Percentiles rank a stretch among this genome's conserved stretches.
Conservation (phyloP, 257 asterid genomes). For the Phtheirospermum japonicum region DNA sequence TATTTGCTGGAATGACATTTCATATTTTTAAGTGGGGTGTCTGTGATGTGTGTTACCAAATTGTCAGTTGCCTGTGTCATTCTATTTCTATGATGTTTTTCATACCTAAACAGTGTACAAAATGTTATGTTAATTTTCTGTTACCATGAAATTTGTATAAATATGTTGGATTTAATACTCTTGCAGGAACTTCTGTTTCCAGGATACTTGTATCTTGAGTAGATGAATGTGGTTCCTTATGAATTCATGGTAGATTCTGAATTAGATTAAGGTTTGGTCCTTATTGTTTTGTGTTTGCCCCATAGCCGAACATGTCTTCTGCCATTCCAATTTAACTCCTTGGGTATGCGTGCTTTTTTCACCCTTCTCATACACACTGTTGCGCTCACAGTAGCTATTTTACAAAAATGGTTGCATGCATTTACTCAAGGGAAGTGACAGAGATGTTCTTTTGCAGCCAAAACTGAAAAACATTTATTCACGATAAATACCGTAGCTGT, state of each 20-base stretch:
- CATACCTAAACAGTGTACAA: slow-evolving; percentile 2
- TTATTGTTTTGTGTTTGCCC: slow-evolving; percentile 4
- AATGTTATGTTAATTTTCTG: background rate
- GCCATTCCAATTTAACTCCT: background rate
- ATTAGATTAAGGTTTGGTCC: background rate
- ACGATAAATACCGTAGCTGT: slow-evolving; percentile 15
- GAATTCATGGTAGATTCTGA: too few relatives aligned
- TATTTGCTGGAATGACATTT: slow-evolving; percentile 6
- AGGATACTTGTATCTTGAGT: slow-evolving; percentile 8
- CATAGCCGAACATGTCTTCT: background rate
- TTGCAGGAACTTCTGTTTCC: slow-evolving; percentile 1
- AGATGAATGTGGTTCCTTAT: background rate
- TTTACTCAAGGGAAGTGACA: background rate
- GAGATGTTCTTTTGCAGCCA: background rate
- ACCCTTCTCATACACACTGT: slow-evolving; percentile 6
- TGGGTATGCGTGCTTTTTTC: slow-evolving; percentile 4
- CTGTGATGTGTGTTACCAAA: background rate
- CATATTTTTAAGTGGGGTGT: background rate
- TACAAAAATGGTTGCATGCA: background rate
- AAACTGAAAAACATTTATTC: slow-evolving; percentile 1
- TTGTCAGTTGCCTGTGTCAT: background rate
- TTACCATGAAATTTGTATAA: slow-evolving; percentile 11
- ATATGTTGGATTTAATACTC: background rate
- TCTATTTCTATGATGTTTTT: slow-evolving; percentile 1
- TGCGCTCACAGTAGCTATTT: slow-evolving; percentile 2